Conservation (phyloP, 148 eudicot species). For the Silene uniflora region DNA sequence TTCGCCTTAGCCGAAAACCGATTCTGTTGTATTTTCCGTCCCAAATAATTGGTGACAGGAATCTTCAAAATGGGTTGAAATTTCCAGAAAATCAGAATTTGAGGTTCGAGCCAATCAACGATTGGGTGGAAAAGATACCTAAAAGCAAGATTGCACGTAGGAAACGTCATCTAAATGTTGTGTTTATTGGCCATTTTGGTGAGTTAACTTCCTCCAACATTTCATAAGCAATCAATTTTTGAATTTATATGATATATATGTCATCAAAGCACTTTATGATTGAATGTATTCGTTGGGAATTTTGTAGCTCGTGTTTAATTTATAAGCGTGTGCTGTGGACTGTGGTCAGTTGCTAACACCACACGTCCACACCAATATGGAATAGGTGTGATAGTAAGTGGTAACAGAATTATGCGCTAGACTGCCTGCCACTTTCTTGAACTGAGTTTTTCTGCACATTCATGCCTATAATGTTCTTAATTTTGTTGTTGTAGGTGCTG, state of each 20-base stretch:
- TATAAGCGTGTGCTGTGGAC: background rate
- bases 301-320: background rate
- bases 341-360: background rate
- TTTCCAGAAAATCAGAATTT: too few relatives aligned
- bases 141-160: slow-evolving; percentile 10
- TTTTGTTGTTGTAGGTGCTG: slow-evolving; percentile 63
- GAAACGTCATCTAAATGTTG: slow-evolving; percentile 90
- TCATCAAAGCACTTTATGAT: background rate
- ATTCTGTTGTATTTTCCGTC: too few relatives aligned
- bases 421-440: background rate
- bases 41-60: too few relatives aligned
- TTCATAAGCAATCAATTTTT: background rate
- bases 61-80: too few relatives aligned
- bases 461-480: background rate
- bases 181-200: slow-evolving; percentile 99
- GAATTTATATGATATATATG: background rate
- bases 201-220: slow-evolving; percentile 24
- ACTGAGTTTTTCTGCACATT: background rate
- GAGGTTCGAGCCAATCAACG: too few relatives aligned
- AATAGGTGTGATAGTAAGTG: background rate
- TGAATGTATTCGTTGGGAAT: too few relatives aligned
- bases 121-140: too few relatives aligned
- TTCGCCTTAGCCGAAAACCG: too few relatives aligned
- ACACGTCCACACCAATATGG: too few relatives aligned
- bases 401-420: background rate